These are phyloP conservation scores for Wickerhamiella qilinensis DNA, from an alignment of 805 yeast genomes.

Conservation along the genomic window DNA sequence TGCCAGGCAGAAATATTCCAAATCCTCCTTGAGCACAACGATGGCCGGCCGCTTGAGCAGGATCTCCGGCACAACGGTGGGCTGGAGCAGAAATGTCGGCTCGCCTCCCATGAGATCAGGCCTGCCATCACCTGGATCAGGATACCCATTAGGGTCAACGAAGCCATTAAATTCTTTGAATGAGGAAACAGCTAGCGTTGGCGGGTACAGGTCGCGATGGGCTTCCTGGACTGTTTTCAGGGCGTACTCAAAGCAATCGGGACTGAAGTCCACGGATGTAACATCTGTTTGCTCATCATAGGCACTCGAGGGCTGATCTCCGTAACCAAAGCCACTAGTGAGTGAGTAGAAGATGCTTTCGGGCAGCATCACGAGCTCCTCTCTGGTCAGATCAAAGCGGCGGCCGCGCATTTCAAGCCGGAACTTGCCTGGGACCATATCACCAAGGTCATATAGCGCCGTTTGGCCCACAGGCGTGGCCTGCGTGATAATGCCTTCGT, in stretches of 20 bases:
- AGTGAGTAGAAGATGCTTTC: constrained; percentile 75
- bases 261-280: constrained; percentile 59
- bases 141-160: constrained; percentile 3
- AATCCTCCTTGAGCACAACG: constrained; percentile 82
- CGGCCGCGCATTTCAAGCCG: constrained; percentile 64
- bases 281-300: constrained; percentile 6
- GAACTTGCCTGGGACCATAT: constrained; percentile 21
- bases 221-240: constrained; percentile 56
- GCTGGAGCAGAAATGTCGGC: constrained; percentile 5
- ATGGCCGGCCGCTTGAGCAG: constrained; percentile 73
- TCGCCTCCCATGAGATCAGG: constrained; percentile 4
- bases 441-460: not conserved
- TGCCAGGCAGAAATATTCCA: constrained; percentile 85
- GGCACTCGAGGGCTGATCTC: constrained; percentile 18
- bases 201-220: constrained; percentile 34
- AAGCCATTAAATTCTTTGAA: constrained; percentile 11
- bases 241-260: constrained; percentile 73
- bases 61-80: constrained; percentile 29
- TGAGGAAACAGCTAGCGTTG: constrained; percentile 6
- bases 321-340: constrained; percentile 74
- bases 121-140: constrained; percentile 15
- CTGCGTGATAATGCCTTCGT: constrained; percentile 25
- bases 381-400: constrained; percentile 62
- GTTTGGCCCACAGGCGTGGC: constrained; percentile 4
- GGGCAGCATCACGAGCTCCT: constrained; percentile 80